These are phyloP conservation scores for Sporothrix brasiliensis DNA, from an alignment of 2,329 filamentous ascomycete genomes.

Conservation along the genomic window DNA sequence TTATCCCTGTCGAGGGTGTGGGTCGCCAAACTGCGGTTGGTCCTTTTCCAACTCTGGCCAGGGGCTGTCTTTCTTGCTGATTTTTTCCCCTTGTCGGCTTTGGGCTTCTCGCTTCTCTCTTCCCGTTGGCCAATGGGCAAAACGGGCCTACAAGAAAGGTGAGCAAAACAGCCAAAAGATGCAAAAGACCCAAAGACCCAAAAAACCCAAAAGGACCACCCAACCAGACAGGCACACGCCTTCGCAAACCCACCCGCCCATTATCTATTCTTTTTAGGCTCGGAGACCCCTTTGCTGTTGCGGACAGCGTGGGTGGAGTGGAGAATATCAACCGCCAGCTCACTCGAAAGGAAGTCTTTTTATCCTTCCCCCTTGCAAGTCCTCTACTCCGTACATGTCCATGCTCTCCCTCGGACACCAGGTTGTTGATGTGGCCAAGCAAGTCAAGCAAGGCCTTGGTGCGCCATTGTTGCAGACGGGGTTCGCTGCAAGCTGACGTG, in stretches of 20 bases:
- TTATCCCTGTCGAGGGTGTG: conserved; percentile 9
- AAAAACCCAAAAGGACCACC: no score
- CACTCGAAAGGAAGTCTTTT: conserved; percentile 21
- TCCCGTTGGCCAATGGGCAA: conserved; percentile 18
- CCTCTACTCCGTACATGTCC: neutral
- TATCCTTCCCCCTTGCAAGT: conserved; percentile 26
- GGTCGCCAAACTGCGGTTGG: conserved; percentile 25
- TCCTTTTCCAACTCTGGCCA: conserved; percentile 14
- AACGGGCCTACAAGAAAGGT: neutral
- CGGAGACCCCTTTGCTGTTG: conserved; percentile 12
- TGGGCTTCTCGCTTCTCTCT: conserved; percentile 12
- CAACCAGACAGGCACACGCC: conserved; percentile 15
- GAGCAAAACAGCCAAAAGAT: neutral
- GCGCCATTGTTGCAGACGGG: conserved; percentile 4
- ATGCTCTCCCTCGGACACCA: conserved; percentile 5
- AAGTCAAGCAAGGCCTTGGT: neutral
- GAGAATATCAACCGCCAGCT: conserved; percentile 23
- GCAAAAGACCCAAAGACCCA: no score
- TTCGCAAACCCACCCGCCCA: conserved; percentile 1
- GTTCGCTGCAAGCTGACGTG: conserved; percentile 26
- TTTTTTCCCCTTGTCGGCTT: neutral
- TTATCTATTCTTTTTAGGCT: conserved; percentile 20
- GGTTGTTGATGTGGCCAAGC: neutral
- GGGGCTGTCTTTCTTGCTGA: conserved; percentile 24
- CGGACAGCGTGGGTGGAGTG: conserved; percentile 25